Evolutionary conservation across 257 asterid species (phyloP).

Genomic region (Ligustrum vulgare): DNA sequence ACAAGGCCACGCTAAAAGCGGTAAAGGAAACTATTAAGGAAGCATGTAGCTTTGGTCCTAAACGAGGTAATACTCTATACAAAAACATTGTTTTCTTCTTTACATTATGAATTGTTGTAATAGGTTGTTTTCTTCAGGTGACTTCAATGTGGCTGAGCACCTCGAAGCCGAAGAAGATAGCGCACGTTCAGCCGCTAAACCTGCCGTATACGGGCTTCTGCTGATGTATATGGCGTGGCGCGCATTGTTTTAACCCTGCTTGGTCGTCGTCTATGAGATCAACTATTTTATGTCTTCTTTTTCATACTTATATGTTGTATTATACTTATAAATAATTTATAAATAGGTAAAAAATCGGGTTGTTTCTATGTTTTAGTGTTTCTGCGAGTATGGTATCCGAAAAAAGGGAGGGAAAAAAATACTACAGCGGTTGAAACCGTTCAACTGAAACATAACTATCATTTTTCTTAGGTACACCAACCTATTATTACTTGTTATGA

Average conservation of each 20-base stretch:
- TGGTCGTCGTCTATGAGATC: conserved; percentile 12
- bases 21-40: conserved; percentile 54
- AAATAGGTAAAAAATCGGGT: background rate
- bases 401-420: too few relatives aligned
- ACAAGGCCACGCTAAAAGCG: conserved; percentile 50
- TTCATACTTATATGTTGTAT: background rate
- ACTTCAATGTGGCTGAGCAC: conserved; percentile 60
- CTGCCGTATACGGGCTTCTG: conserved; percentile 32
- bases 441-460: background rate
- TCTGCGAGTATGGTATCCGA: background rate
- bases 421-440: background rate
- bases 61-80: conserved; percentile 43
- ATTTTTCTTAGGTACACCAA: background rate
- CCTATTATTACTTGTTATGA: background rate
- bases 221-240: conserved; percentile 27
- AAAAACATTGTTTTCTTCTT: background rate
- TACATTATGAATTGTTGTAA: background rate
- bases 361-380: background rate
- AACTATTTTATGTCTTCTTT: background rate
- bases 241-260: conserved; percentile 22
- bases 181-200: conserved; percentile 25
- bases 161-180: conserved; percentile 37
- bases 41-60: conserved; percentile 74
- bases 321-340: background rate
- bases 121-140: conserved; percentile 41